Conservation (phyloP, 768 basidiomycete species). For the Tulasnella sp. region DNA sequence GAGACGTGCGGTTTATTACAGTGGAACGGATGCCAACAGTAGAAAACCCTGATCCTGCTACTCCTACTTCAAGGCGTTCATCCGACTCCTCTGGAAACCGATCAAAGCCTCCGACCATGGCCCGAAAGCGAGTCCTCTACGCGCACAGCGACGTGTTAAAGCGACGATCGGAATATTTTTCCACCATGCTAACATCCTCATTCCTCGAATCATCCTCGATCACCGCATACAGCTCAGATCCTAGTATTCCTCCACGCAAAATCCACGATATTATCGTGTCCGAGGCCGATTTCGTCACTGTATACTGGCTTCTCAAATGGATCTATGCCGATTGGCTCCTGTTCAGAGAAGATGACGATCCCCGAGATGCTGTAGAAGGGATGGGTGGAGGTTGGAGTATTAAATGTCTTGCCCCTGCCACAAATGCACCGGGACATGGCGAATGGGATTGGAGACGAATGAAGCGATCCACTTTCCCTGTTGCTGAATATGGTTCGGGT, state of each 20-base stretch:
- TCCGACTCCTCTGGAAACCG: constrained; percentile 27
- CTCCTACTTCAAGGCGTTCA: constrained; percentile 31
- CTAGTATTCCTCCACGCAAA: constrained; percentile 27
- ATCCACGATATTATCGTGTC: constrained; percentile 56
- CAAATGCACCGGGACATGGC: constrained; percentile 23
- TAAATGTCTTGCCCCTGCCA: constrained; percentile 35
- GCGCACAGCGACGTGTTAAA: constrained; percentile 67
- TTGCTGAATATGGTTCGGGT: too few relatives aligned
- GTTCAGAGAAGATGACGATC: constrained; percentile 58
- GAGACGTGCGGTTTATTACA: constrained; percentile 65
- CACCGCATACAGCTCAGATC: constrained; percentile 29
- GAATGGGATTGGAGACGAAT: constrained; percentile 61
- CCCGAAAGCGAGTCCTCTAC: constrained; percentile 61
- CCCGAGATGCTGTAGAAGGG: constrained; percentile 51
- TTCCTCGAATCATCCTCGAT: constrained; percentile 43
- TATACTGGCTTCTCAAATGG: constrained; percentile 68
- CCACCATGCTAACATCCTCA: constrained; percentile 56
- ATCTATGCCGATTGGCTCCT: constrained; percentile 63
- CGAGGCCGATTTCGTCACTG: constrained; percentile 63
- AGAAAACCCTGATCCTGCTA: constrained; percentile 14
- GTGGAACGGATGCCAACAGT: constrained; percentile 37
- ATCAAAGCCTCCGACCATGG: constrained; percentile 31
- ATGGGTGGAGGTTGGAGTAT: constrained; percentile 55
- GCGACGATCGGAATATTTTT: constrained; percentile 65
- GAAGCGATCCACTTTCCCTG: too few relatives aligned